phyloP scores from a whole-genome alignment of 2,329 filamentous ascomycete genomes.

The Ceratocystis cacaofunesta region DNA sequence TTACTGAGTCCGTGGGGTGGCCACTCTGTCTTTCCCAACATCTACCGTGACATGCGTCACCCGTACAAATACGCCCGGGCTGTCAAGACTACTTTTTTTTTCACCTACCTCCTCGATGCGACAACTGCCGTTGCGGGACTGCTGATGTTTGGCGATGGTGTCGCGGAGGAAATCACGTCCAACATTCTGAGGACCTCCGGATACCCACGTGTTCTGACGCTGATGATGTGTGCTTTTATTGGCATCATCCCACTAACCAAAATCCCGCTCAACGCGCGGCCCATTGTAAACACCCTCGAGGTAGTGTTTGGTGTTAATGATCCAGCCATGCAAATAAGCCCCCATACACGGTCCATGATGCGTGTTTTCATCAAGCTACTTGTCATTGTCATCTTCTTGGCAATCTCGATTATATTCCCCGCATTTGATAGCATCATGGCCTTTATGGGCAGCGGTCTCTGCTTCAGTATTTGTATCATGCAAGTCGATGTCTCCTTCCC shows the following conservation, averaged over 20 bases:
- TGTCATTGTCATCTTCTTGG: conserved; percentile 56
- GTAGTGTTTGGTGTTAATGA: conserved; percentile 55
- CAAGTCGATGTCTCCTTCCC: conserved; percentile 23
- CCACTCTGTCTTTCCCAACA: conserved; percentile 65
- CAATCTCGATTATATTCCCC: conserved; percentile 55
- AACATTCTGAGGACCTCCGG: conserved; percentile 65
- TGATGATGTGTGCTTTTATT: conserved; percentile 73
- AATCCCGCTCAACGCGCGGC: conserved; percentile 77
- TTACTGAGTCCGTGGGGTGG: conserved; percentile 64
- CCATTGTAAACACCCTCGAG: conserved; percentile 75
- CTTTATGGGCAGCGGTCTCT: conserved; percentile 75
- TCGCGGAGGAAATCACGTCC: conserved; percentile 76
- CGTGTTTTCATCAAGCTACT: conserved; percentile 44
- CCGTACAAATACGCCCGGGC: conserved; percentile 66
- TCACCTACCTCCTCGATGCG: conserved; percentile 73
- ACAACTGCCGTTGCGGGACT: conserved; percentile 71
- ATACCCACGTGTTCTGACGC: conserved; percentile 59
- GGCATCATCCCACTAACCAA: conserved; percentile 91
- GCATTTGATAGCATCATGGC: conserved; percentile 84
- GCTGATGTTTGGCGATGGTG: conserved; percentile 88
- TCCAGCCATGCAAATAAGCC: conserved; percentile 29
- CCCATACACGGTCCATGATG: conserved; percentile 24
- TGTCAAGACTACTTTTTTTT: conserved; percentile 67
- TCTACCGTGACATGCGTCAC: conserved; percentile 51
- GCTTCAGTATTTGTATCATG: conserved; percentile 88